Base-by-base conservation (phyloP, 2,329 filamentous ascomycete species). In the Diaporthe humulicola region DNA sequence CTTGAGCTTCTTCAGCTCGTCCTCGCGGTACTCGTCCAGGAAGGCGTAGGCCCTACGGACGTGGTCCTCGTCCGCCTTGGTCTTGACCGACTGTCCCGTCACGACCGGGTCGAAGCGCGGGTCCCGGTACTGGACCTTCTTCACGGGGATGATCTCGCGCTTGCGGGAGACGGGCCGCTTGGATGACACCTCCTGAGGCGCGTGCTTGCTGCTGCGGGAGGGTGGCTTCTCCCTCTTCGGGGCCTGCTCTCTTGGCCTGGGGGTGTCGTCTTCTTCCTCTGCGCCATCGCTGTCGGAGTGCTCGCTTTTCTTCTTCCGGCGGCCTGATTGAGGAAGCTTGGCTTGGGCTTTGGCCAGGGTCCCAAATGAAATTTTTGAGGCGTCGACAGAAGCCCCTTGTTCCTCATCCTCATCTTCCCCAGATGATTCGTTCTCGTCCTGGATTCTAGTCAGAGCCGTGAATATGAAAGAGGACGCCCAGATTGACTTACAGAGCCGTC, bases 301-400 rank as follows among this genome's bases (percentile, higher is more conserved):
- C 9, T 80, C 76, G 25, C 80, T 76, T 61, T 81, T 76, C 74
- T 78, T 77, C 73, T 79, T 80, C 74, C 78, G 76, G 70, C 78
- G 77, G 79, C 73, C 66, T 80, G 78, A 45, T 64, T 48, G 77
- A 78, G 81, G 86, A 42, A 98, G 84, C 0, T 91, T 90, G 52
- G 92, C 92, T 85, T 98, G 95, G 1, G 95, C 96, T 87, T 95
- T 94, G 77, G 94, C 95, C 54, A 98, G 88, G n/a, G 94, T 94
- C 77, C 95, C 96, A 80, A 98, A 98, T 33, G 95, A 97, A 77
- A 98, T 91, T 76, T 88, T 87, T 12, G 90, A 86, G 58, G 88
- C 84, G 74, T 89, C 87, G 73, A 88, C 82, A 25, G 82, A 83
- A 8, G 85, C 80, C 82, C 79, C 78, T 82, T 83, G 79, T 58